These are phyloP conservation scores for Ganoderma meredithae DNA, from an alignment of 1,284 basidiomycete species.

Conservation along the genomic window DNA sequence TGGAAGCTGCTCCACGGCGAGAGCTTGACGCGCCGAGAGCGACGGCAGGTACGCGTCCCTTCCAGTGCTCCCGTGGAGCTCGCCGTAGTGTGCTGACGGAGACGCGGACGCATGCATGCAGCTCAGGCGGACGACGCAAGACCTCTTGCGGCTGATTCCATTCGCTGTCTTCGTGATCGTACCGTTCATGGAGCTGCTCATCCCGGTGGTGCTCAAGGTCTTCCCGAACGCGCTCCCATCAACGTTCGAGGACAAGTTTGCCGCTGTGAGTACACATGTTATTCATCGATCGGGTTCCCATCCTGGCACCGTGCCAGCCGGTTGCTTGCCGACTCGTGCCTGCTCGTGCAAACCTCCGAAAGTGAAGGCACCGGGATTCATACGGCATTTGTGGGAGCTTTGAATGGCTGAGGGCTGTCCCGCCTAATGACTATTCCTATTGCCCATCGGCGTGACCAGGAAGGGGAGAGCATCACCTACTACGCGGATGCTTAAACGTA, in stretches of 20 bases:
- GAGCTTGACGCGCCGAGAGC: conserved; percentile 89
- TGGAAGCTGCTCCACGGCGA: conserved; percentile 95
- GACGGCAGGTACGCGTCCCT: conserved; percentile 76
- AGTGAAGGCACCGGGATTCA: background rate
- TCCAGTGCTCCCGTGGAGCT: background rate
- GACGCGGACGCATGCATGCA: conserved; percentile 45
- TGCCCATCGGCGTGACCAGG: background rate
- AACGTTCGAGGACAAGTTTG: conserved; percentile 98
- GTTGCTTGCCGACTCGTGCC: background rate
- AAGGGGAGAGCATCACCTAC: background rate
- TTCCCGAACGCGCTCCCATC: conserved; percentile 99
- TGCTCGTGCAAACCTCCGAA: background rate
- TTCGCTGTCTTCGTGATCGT: conserved; percentile 96
- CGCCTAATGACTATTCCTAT: background rate
- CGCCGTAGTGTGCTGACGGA: background rate
- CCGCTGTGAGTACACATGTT: conserved; percentile 67
- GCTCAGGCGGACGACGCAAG: conserved; percentile 93
- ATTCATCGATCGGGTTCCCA: background rate
- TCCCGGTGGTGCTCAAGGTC: conserved; percentile 95
- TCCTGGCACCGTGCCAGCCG: background rate
- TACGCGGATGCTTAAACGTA: background rate
- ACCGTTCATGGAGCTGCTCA: conserved; percentile 98
- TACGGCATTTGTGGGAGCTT: background rate
- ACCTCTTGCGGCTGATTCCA: conserved; percentile 91
- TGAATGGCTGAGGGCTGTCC: background rate